Evolutionary conservation across 2,329 filamentous ascomycete species (phyloP).

Genomic region (Claviceps digitariae): DNA sequence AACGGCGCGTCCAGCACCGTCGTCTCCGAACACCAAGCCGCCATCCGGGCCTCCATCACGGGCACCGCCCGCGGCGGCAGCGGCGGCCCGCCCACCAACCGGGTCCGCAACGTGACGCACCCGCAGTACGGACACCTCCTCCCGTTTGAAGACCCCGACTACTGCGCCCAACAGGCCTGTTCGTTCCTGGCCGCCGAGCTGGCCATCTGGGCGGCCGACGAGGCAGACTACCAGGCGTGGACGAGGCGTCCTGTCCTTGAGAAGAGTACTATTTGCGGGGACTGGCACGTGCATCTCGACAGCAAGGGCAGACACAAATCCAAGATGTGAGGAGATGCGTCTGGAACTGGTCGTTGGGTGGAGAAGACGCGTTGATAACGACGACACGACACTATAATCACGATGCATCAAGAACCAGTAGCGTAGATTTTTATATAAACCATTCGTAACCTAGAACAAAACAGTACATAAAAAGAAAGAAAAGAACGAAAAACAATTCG

Average conservation of each 20-base stretch:
- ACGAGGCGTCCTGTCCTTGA: conserved; percentile 31
- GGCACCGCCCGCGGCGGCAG: conserved; percentile 55
- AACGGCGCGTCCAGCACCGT: conserved; percentile 50
- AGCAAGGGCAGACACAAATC: conserved; percentile 11
- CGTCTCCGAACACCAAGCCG: conserved; percentile 33
- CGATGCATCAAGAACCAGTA: too few relatives aligned
- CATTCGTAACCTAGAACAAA: too few relatives aligned
- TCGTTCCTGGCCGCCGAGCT: conserved; percentile 46
- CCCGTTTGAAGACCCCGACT: conserved; percentile 61
- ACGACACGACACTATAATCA: too few relatives aligned
- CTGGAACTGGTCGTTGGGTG: too few relatives aligned
- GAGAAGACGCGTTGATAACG: too few relatives aligned
- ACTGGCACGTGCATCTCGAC: conserved; percentile 41
- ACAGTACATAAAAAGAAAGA: too few relatives aligned
- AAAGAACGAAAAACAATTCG: too few relatives aligned
- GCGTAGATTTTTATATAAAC: too few relatives aligned
- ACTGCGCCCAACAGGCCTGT: conserved; percentile 49
- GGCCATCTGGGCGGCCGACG: conserved; percentile 40
- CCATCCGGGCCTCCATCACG: conserved; percentile 49
- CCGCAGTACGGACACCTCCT: conserved; percentile 63
- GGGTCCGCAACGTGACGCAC: conserved; percentile 53
- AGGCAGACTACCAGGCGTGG: conserved; percentile 45
- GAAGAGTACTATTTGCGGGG: conserved; percentile 37
- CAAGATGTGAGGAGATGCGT: conserved; percentile 14
- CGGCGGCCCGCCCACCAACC: conserved; percentile 47